These are phyloP conservation scores for Lasiodiplodia citricola DNA, from an alignment of 2,329 filamentous ascomycete genomes.

Conservation along the genomic window DNA sequence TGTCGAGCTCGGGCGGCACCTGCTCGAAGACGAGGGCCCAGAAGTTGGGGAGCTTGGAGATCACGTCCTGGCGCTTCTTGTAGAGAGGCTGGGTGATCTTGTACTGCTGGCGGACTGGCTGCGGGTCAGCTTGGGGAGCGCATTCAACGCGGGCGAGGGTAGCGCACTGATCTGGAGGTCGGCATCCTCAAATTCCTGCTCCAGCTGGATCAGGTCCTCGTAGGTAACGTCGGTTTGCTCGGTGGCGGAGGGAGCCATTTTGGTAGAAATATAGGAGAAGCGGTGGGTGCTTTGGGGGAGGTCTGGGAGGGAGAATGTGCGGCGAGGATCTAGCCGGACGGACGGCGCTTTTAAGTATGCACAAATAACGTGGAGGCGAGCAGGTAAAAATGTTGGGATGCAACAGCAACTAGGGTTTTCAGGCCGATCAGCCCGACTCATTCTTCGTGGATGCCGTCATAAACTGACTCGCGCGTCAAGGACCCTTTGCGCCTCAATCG, in stretches of 20 bases:
- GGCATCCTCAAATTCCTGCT: conserved; percentile 82
- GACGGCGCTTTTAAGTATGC: conserved; percentile 14
- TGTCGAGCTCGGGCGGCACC: conserved; percentile 82
- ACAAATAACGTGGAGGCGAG: conserved; percentile 2
- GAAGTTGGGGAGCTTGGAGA: conserved; percentile 81
- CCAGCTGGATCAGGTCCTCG: conserved; percentile 78
- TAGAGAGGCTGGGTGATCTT: conserved; percentile 73
- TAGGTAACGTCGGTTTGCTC: conserved; percentile 58
- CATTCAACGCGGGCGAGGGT: background rate
- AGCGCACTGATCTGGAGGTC: conserved; percentile 82
- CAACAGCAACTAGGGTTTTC: conserved; percentile 26
- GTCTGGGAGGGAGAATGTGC: background rate
- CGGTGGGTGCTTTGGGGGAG: background rate
- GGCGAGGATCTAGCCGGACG: background rate
- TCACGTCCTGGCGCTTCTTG: conserved; percentile 72
- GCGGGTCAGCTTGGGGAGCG: background rate
- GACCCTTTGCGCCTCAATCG: background rate
- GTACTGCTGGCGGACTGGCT: conserved; percentile 73
- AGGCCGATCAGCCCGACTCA: conserved; percentile 17
- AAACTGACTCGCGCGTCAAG: background rate
- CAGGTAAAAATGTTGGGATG: conserved; percentile 28
- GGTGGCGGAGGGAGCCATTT: conserved; percentile 22
- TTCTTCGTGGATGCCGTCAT: conserved; percentile 14
- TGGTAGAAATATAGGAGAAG: background rate
- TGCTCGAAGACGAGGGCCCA: conserved; percentile 94